Evolutionary conservation across 306 rosid genomes (phyloP), one percentile per base, ranked within the genome.

Genomic region (Rubus idaeus): DNA sequence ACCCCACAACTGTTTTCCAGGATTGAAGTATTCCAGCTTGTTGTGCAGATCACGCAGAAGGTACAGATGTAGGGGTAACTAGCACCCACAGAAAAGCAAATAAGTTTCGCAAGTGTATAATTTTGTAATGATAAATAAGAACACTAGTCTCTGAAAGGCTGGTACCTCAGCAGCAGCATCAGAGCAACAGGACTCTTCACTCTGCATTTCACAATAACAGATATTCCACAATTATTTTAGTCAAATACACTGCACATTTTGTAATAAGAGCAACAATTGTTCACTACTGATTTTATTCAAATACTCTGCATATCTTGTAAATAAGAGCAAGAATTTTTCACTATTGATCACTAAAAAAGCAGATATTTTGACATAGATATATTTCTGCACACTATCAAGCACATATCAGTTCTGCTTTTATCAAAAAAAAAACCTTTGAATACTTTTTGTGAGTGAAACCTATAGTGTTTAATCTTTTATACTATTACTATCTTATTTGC

Each of bases 81-180:
- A 74, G 56, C 79, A 80, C 40, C 47, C 76, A 51, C 56, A 47
- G 12, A 46, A 75, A 74, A 70, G 65, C 44, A 64, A 51, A 44
- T 23, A 6, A 23, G 26, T 53, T 68, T 57, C 68, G 3, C 12
- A 57, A 30, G 26, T 41, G 47, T 44, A 37, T 42, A 5, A 40
- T 64, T 40, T 16, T 14, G 40, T 30, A 41, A 16, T 13, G 11
- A 52, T 10, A 26, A n/a, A 13, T 16, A 21, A 63, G 23, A 57
- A 63, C 45, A 45, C 26, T 5, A 70, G 14, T 30, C 52, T 46
- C 23, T 30, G 21, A 64, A 23, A 58, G 70, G 21, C 40, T 45
- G 78, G 67, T 83, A 83, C 86, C 86, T 83, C 83, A 53, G 83
- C 80, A 39, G 81, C 77, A 65, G 84, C 75, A 80, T 80, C 79